Evolutionary conservation across 2,329 filamentous ascomycete species (phyloP).

Genomic region (Neonectria magnoliae): DNA sequence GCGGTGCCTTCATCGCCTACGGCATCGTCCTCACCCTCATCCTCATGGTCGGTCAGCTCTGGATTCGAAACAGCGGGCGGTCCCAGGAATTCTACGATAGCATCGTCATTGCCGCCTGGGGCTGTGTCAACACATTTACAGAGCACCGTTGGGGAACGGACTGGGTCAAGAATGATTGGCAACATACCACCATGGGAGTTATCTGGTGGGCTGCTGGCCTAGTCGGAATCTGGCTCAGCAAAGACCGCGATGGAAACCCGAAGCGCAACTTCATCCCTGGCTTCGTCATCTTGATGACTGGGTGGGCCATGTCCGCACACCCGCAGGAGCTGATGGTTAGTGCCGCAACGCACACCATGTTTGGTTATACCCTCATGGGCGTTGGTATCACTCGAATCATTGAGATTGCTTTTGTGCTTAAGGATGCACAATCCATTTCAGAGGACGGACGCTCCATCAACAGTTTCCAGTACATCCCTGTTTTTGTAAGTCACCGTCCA

Average conservation of each 20-base stretch:
- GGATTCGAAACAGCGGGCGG: conserved; percentile 82
- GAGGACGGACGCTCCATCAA: conserved; percentile 76
- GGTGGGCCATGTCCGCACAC: conserved; percentile 95
- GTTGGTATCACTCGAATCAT: conserved; percentile 86
- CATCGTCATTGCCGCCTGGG: conserved; percentile 90
- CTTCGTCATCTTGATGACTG: conserved; percentile 90
- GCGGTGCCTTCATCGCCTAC: conserved; percentile 93
- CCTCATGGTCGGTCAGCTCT: conserved; percentile 86
- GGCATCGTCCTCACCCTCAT: conserved; percentile 88
- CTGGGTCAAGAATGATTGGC: conserved; percentile 94
- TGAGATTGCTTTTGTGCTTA: conserved; percentile 88
- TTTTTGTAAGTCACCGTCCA: conserved; percentile 60
- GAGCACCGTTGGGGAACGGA: conserved; percentile 91
- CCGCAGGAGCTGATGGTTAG: conserved; percentile 86
- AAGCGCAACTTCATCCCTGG: conserved; percentile 94
- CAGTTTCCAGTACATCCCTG: conserved; percentile 65
- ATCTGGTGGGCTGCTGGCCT: conserved; percentile 97
- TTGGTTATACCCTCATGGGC: conserved; percentile 95
- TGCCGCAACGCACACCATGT: conserved; percentile 86
- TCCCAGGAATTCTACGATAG: conserved; percentile 99
- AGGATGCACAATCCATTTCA: conserved; percentile 72
- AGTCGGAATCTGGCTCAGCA: conserved; percentile 90
- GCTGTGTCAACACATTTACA: conserved; percentile 97
- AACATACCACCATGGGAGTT: conserved; percentile 99
- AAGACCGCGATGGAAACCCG: conserved; percentile 82